Evolutionary conservation across 371 early-diverging fungal genomes (phyloP).

Genomic region (Enterocytospora artemiae): DNA sequence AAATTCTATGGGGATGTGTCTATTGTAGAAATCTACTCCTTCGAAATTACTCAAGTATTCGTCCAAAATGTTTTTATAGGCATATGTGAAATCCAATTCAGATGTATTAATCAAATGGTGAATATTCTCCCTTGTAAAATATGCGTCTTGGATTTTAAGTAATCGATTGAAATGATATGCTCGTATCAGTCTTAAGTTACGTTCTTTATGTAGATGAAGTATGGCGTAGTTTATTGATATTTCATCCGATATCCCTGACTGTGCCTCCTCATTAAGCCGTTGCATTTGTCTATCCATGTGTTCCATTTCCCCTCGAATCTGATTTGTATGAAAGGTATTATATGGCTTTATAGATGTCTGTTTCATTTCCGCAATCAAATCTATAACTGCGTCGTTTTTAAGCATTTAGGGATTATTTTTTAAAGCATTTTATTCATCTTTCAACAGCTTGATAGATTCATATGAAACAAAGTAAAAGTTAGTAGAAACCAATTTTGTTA

Average conservation of each 20-base stretch:
- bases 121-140: background rate
- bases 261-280: conserved; percentile 2
- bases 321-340: conserved; percentile 2
- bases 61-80: conserved; percentile 2
- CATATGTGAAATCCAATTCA: conserved; percentile 16
- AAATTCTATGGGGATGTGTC: conserved; percentile 25
- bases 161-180: conserved; percentile 33
- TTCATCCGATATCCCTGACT: conserved; percentile 21
- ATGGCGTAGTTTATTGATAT: conserved; percentile 38
- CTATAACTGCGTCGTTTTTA: conserved; percentile 6
- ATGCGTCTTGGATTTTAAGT: conserved; percentile 10
- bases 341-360: conserved; percentile 14
- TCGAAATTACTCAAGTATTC: conserved; percentile 17
- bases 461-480: too few species aligned
- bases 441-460: too few species aligned
- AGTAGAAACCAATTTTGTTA: too few species aligned
- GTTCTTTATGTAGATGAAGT: conserved; percentile 28
- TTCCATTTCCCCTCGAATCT: conserved; percentile 15
- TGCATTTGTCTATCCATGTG: conserved; percentile 24
- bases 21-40: background rate
- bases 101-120: conserved; percentile 2
- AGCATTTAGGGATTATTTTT: conserved; percentile 6
- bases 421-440: too few species aligned
- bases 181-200: conserved; percentile 23
- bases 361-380: conserved; percentile 27